phyloP scores from a whole-genome alignment of 1,284 basidiomycete genomes.

The Cutaneotrichosporon cavernicola region DNA sequence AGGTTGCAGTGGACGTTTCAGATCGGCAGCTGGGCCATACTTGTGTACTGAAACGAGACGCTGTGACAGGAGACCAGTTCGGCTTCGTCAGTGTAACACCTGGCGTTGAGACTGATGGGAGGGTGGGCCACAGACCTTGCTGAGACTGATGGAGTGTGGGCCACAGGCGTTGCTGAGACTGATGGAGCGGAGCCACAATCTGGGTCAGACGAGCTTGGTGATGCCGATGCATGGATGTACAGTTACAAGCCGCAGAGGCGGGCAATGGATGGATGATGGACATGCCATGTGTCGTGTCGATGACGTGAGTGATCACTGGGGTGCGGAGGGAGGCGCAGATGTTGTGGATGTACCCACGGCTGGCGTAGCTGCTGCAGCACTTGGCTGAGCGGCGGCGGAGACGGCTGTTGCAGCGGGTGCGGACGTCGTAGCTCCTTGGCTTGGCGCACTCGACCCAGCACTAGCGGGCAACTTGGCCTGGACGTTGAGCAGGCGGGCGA shows the following conservation, averaged over 20 bases:
- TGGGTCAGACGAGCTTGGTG: not conserved
- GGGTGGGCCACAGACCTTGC: no score
- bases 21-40: no score
- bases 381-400: no score
- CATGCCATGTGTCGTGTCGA: not conserved
- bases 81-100: no score
- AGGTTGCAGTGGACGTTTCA: no score
- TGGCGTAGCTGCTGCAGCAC: not conserved
- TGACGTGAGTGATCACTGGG: not conserved
- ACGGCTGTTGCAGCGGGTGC: no score
- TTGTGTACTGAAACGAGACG: no score
- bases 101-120: no score
- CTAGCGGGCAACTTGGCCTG: constrained; percentile 21
- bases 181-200: not conserved
- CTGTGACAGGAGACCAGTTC: no score
- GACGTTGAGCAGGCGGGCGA: constrained; percentile 42
- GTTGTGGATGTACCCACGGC: not conserved
- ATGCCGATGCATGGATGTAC: not conserved
- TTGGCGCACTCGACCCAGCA: not conserved
- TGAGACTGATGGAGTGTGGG: not conserved
- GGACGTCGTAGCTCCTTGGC: not conserved
- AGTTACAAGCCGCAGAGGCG: not conserved
- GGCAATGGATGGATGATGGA: not conserved
- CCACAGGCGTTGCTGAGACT: no score
- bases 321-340: not conserved